phyloP scores from a whole-genome alignment of 2,329 filamentous ascomycete species.

The Curvularia lunata region DNA sequence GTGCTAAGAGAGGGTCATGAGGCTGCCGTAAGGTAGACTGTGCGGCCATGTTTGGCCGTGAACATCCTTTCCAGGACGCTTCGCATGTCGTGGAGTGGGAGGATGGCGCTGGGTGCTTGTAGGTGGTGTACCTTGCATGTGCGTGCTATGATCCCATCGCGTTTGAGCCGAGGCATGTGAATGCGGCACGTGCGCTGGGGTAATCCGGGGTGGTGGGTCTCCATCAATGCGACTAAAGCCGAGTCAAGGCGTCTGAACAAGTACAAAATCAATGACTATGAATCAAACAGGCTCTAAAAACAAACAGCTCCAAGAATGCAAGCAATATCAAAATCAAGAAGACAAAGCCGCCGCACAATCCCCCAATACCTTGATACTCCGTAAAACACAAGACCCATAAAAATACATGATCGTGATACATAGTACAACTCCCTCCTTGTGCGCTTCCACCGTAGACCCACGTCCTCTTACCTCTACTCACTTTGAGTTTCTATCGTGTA shows the following conservation, averaged over 20 bases:
- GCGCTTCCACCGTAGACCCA: neutral
- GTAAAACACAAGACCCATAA: neutral
- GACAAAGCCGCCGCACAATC: neutral
- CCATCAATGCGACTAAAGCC: neutral
- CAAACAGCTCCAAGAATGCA: neutral
- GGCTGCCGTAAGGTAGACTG: conserved; percentile 76
- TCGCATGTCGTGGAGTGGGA: conserved; percentile 35
- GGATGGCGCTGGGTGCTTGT: conserved; percentile 5
- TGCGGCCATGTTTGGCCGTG: conserved; percentile 70
- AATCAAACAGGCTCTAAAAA: neutral
- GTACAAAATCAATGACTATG: neutral
- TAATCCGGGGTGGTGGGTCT: conserved; percentile 21
- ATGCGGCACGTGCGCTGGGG: conserved; percentile 25
- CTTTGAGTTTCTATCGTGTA: neutral
- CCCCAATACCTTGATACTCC: neutral
- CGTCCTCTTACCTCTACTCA: neutral
- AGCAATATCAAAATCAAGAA: neutral
- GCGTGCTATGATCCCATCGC: conserved; percentile 18
- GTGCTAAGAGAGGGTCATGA: conserved; percentile 54
- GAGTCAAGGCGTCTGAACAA: neutral
- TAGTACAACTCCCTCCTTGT: neutral
- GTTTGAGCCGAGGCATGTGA: conserved; percentile 37
- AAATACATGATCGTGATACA: neutral
- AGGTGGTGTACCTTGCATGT: conserved; percentile 25
- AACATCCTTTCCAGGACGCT: conserved; percentile 24